Base-by-base conservation (phyloP, 345 rosid species). In the Dimocarpus longan region DNA sequence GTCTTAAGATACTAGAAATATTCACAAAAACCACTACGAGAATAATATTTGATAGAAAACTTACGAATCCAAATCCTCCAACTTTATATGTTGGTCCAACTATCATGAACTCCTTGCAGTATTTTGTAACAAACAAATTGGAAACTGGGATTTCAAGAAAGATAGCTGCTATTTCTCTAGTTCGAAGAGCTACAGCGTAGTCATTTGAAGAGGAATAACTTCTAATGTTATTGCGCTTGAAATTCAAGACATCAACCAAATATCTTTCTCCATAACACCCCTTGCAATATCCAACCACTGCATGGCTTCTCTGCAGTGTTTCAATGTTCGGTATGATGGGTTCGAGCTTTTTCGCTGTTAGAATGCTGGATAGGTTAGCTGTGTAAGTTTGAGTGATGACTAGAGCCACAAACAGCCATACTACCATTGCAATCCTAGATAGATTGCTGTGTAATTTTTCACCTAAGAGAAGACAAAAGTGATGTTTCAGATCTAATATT, bases 41-140 rank as follows among this genome's bases (percentile, higher is more conserved):
- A 6, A 52, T 2, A 52, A 13, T 46, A 46, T 12, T 15, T 13
- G 56, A 15, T 52, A 52, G 56, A 13, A 6, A 26, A 59, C 68
- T 78, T 74, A 80, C 82, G 48, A 73, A 80, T 44, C 82, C 82
- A 48, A 80, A 74, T 24, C 82, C 82, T 42, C 74, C 82, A 44
- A 42, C 15, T 68, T 74, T 43, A 63, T 24, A 80, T 48, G 78
- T 64, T 11, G 82, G 82, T 26, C 82, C 78, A 21, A 62, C 60
- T 13, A 16, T 21, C 15, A 24, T 74, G 26, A 62, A 80, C 21
- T 60, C 74, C 7, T 44, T 13, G 52, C 78, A 68, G 46, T 80
- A 42, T 16, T 28, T 74, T 0, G 78, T 68, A 5, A 68, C 39
- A 39, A 80, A 80, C 43, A 80, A 26, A 59, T 74, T 74, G 50